Base-by-base conservation (phyloP, 2,329 filamentous ascomycete species). In the Coniochaeta sp. region DNA sequence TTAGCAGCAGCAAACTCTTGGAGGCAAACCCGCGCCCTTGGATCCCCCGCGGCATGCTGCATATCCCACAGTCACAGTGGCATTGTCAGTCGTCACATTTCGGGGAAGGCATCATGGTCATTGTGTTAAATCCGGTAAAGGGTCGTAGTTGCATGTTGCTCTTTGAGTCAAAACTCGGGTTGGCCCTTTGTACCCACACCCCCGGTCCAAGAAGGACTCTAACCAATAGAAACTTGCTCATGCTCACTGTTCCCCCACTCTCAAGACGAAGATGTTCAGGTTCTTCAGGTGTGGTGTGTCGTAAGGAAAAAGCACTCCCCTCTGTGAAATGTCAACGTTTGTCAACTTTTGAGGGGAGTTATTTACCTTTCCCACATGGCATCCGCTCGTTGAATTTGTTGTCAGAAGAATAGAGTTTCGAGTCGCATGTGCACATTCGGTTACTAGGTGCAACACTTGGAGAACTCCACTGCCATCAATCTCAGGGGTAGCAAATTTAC, bases 201-300 rank as follows among this genome's bases (percentile, higher is more conserved):
- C 35, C 70, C 71, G 73, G 70, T 70, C 60, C 57, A 57, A 20
- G 49, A 30, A 51, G 18, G 20, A 33, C 47, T 45, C 12, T 49
- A 55, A 59, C 68, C 68, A 70, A 71, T 71, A 56, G 61, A 70
- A 71, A 71, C 68, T 68, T 71, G 68, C 68, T 71, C 68, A 65
- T 45, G 33, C 42, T 49, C 53, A 28, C 48, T 28, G 6, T n/a
- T 6, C 16, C 45, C 45, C 48, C 48, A 50, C 31, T 24, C 26
- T 14, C 48, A 4, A 54, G 56, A 48, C 57, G 50, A 52, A 49
- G 54, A 56, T 58, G 18, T 13, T 9, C 28, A 48, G 30, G 45
- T 31, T 22, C 24, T 22, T 45, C 26, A 42, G 50, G n/a, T 16
- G 20, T 51, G 38, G 38, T 24, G 38, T 24, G 20, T 18, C n/a